Base-by-base conservation (phyloP, 805 yeast species). In the Debaryomyces hansenii region DNA sequence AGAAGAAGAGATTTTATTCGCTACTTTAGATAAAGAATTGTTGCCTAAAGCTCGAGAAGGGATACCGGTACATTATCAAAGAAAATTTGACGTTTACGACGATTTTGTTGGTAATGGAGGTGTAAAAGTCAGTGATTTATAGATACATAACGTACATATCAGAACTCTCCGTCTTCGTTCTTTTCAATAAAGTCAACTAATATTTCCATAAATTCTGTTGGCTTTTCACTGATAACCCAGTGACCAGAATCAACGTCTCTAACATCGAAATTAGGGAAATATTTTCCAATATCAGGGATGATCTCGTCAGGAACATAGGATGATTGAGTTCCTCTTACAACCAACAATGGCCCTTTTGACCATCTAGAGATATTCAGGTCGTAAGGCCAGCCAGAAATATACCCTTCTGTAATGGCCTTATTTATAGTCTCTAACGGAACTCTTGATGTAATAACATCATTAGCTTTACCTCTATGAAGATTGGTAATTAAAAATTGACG, bases 181-280 rank as follows among this genome's bases (percentile, higher is more conserved):
- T 70, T 60, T 46, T 80, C 82, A 5, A 89, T 73, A 67, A 83
- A 91, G 24, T 84, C 85, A 24, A 72, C 74, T 12, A 87, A 80
- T 5, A 69, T 66, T 3, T 74, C 79, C 20, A 88, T 70, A 52
- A 92, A 90, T 58, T 85, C 95, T 6, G 70, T 56, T 0, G 98
- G 96, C 54, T 85, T 85, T 59, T 92, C 97, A 35, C 89, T 81
- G 53, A 89, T 89, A 12, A 91, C 79, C 96, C 97, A 92, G 64
- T 92, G 99, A 1, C 97, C 97, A 0, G 91, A 80, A 15, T 88
- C 84, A 20, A 94, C 70, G 58, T 87, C 96, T 38, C 79, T 72
- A 11, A 87, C 67, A 49, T 82, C 87, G 58, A 90, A 90, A 20
- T 74, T 70, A 0, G 97, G 97, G 67, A 90, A 92, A 58, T 79